Evolutionary conservation across 2,329 filamentous ascomycete species (phyloP).

Genomic region (Aspergillus transmontanensis): DNA sequence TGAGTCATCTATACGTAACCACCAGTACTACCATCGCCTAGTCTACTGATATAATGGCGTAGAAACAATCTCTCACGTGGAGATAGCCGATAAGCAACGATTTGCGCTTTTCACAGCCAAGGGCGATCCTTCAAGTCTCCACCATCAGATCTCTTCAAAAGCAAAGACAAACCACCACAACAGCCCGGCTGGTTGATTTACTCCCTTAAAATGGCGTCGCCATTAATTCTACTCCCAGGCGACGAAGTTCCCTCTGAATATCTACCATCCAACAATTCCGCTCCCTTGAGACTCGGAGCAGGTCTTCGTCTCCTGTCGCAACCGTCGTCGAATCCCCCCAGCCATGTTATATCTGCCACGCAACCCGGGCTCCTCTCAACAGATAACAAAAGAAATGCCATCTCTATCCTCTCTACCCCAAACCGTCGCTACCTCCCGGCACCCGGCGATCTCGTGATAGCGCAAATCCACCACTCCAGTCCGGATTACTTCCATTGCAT

Average conservation of each 20-base stretch:
- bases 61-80: conserved; percentile 27
- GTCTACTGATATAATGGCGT: not conserved
- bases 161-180: not conserved
- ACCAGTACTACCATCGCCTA: no score
- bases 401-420: conserved; percentile 38
- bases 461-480: conserved; percentile 75
- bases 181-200: not conserved
- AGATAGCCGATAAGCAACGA: conserved; percentile 27
- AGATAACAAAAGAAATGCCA: conserved; percentile 44
- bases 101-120: conserved; percentile 11
- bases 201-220: conserved; percentile 55
- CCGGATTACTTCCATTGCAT: conserved; percentile 79
- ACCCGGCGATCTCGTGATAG: conserved; percentile 84
- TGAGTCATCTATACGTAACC: not conserved
- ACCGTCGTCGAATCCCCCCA: conserved; percentile 65
- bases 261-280: conserved; percentile 67
- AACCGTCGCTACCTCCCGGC: conserved; percentile 72
- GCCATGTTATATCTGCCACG: conserved; percentile 35
- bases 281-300: conserved; percentile 77
- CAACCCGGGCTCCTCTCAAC: conserved; percentile 40
- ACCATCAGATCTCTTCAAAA: not conserved
- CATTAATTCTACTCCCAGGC: conserved; percentile 77
- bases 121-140: not conserved
- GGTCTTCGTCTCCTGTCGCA: conserved; percentile 80
- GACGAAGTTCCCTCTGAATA: conserved; percentile 68